phyloP scores from a whole-genome alignment of 805 yeast genomes.

The Barnettozyma salicaria region DNA sequence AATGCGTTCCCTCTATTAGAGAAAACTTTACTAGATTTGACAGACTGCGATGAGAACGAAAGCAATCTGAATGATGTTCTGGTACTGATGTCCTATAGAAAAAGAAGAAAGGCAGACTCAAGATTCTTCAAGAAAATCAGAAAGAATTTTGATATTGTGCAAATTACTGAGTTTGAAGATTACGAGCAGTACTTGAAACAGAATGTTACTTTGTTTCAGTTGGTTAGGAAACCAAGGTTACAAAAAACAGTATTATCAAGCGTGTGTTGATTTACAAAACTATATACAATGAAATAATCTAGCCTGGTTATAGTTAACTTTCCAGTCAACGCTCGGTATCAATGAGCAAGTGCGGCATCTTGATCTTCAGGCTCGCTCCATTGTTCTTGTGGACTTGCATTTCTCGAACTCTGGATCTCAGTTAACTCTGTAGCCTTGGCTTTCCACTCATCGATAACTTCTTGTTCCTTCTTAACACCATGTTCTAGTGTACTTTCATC shows the following conservation, averaged over 20 bases:
- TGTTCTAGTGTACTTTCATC: slow-evolving; percentile 54
- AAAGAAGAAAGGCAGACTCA: slow-evolving; percentile 42
- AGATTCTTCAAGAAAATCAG: slow-evolving; percentile 29
- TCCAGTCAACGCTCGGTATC: neutral
- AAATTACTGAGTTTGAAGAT: slow-evolving; percentile 29
- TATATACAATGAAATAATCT: neutral
- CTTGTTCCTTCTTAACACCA: slow-evolving; percentile 69
- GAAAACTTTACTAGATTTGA: slow-evolving; percentile 41
- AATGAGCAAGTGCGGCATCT: neutral
- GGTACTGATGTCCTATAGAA: slow-evolving; percentile 47
- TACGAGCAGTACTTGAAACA: slow-evolving; percentile 33
- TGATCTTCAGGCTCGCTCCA: slow-evolving; percentile 1
- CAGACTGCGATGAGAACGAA: slow-evolving; percentile 26
- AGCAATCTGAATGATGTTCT: no score
- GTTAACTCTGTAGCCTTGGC: slow-evolving; percentile 62
- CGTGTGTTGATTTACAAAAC: neutral
- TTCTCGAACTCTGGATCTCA: slow-evolving; percentile 19
- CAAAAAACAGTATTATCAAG: neutral
- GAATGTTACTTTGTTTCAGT: slow-evolving; percentile 36
- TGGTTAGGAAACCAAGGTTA: slow-evolving; percentile 24
- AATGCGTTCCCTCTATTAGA: slow-evolving; percentile 47
- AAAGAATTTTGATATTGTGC: slow-evolving; percentile 29
- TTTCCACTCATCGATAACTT: slow-evolving; percentile 67
- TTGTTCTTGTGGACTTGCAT: slow-evolving; percentile 10
- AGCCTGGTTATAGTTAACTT: neutral